Evolutionary conservation across 2,329 filamentous ascomycete genomes (phyloP).

Genomic region (Aphanocladium album): DNA sequence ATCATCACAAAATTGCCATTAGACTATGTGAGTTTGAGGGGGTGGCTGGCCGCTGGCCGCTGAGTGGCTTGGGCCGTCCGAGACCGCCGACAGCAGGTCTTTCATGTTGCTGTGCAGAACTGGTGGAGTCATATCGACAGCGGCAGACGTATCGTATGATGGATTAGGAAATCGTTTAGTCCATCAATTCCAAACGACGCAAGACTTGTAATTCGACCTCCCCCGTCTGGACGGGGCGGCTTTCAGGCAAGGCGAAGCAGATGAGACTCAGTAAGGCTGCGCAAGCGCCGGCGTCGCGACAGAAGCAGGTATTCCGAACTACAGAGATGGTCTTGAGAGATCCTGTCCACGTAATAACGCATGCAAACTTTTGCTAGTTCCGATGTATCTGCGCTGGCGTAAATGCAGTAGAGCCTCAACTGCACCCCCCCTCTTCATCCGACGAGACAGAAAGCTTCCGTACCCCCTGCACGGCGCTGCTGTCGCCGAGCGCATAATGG

Average conservation of each 20-base stretch:
- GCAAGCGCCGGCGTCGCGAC: background rate
- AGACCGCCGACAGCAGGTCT: background rate
- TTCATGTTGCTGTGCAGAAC: background rate
- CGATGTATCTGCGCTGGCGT: too few relatives aligned
- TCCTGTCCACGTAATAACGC: too few relatives aligned
- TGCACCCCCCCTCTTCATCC: background rate
- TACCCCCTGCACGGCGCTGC: background rate
- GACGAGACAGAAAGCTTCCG: background rate
- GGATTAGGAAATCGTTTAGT: background rate
- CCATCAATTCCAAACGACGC: background rate
- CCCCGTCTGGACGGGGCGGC: background rate
- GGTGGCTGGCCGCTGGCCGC: background rate
- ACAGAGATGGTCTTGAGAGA: too few relatives aligned
- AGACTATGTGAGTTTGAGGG: background rate
- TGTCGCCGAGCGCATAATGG: too few relatives aligned
- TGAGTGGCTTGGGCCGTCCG: background rate
- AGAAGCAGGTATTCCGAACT: background rate
- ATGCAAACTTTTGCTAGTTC: too few relatives aligned
- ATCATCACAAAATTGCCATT: background rate
- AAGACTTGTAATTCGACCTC: background rate
- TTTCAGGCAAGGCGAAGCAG: too few relatives aligned
- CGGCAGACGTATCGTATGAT: background rate
- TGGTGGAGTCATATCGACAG: background rate
- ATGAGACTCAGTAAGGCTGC: background rate
- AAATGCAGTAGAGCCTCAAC: background rate